Evolutionary conservation across 495 filamentous ascomycete species (phyloP), one percentile per base, ranked within the genome.

Genomic region (Gamarada debralockiae): DNA sequence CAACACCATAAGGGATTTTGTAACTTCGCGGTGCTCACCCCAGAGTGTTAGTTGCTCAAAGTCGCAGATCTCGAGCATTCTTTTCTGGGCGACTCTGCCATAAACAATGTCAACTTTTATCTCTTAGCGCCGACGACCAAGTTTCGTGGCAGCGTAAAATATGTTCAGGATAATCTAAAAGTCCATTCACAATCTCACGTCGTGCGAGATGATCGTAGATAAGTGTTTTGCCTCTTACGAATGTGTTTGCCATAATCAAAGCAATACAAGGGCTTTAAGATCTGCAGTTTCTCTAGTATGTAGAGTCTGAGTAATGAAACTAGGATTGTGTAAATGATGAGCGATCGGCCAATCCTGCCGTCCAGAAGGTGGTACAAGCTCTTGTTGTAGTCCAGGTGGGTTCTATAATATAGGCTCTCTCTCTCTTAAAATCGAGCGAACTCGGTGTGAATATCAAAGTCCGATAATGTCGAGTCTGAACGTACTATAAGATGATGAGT

Each of bases 321-420:
- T n/a, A 8, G 31, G 31, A n/a, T 34, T 34, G 31, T 34, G 31
- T 8, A 34, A n/a, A n/a, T 34, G 31, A n/a, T 34, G 31, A 8
- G 31, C 31, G n/a, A 34, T 34, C 8, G 31, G 31, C 8, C 8
- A 34, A 34, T 34, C 31, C 8, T 8, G 31, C 31, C n/a, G 8
- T 34, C 31, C 31, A 8, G 31, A 34, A 8, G 31, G 31, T n/a
- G 8, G 31, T n/a, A 34, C 31, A 34, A 34, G n/a, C 31, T 34
- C 31, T 34, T 34, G 8, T n/a, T 8, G 8, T 8, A 8, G 8
- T n/a, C 10, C 93, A 50, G 92, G 91, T 0, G 90, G 90, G 44
- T 79, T 34, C 31, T n/a, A 34, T n/a, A 34, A 34, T 34, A n/a
- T n/a, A 8, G 31, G 31, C n/a, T 34, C 31, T 34, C n/a, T n/a